A percentile compares a stretch with the other conserved stretches of the same genome.
phyloP scores from a whole-genome alignment of 768 basidiomycete species.

The Boletus pseudopeckii region DNA sequence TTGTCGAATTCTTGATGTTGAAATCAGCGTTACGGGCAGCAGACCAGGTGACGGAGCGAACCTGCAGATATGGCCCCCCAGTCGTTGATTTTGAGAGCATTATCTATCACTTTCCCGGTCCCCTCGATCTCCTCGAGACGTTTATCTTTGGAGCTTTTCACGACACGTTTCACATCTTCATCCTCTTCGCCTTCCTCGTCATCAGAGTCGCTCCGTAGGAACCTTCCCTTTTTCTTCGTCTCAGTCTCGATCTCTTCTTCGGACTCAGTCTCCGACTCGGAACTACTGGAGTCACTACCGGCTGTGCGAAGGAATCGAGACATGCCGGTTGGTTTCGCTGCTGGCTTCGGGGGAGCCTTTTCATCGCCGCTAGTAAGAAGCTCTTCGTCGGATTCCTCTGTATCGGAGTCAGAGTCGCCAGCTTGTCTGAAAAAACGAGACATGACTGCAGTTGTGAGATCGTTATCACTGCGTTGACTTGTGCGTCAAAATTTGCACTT shows the following conservation, averaged over 20 bases:
- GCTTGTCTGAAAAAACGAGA: conserved; percentile 88
- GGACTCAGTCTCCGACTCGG: conserved; percentile 50
- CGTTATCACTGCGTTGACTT: conserved; percentile 18
- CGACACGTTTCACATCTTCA: conserved; percentile 66
- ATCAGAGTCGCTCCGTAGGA: conserved; percentile 44
- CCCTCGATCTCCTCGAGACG: conserved; percentile 93
- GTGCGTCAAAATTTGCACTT: conserved; percentile 14
- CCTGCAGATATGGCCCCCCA: conserved; percentile 92
- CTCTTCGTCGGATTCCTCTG: conserved; percentile 72
- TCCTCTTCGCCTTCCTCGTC: conserved; percentile 60
- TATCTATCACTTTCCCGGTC: conserved; percentile 87
- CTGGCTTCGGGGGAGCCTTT: conserved; percentile 42
- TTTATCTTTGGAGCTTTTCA: conserved; percentile 86
- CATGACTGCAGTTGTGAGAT: conserved; percentile 43
- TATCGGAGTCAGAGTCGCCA: conserved; percentile 76
- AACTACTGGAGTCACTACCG: conserved; percentile 53
- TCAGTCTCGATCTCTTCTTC: conserved; percentile 56
- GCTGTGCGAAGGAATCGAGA: conserved; percentile 72
- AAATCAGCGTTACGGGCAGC: conserved; percentile 5
- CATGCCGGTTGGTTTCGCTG: conserved; percentile 45
- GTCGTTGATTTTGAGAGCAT: conserved; percentile 93
- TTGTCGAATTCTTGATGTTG: conserved; percentile 88
- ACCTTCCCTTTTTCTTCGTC: conserved; percentile 40
- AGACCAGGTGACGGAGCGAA: conserved; percentile 33
- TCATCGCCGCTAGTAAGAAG: conserved; percentile 72